These are phyloP conservation scores for Phellopilus nigrolimitatus DNA, from an alignment of 1,284 basidiomycete species.

Conservation along the genomic window DNA sequence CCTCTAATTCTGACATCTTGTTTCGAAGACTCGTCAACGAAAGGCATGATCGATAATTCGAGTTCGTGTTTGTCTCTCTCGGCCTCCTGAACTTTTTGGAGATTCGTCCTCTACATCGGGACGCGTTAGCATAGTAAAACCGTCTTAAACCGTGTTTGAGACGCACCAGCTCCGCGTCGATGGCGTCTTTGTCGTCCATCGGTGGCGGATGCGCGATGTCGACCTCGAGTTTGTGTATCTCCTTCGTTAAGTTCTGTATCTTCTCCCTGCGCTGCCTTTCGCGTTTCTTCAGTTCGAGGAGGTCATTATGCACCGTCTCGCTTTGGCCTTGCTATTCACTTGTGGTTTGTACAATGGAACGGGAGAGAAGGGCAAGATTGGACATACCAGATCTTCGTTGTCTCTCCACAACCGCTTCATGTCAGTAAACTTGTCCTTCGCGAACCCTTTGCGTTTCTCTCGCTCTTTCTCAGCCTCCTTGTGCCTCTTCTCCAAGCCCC, in stretches of 20 bases:
- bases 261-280: conserved; percentile 49
- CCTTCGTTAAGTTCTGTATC: conserved; percentile 34
- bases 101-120: conserved; percentile 31
- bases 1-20: conserved; percentile 32
- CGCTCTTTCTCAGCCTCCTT: conserved; percentile 46
- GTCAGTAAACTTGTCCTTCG: conserved; percentile 46
- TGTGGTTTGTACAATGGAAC: conserved; percentile 4
- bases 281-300: conserved; percentile 52
- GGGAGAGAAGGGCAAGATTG: not conserved
- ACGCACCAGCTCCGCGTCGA: conserved; percentile 21
- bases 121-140: not conserved
- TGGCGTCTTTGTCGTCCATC: conserved; percentile 18
- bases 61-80: conserved; percentile 31
- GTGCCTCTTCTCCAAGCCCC: conserved; percentile 45
- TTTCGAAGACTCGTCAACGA: conserved; percentile 33
- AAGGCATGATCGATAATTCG: conserved; percentile 36
- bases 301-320: conserved; percentile 45
- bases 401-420: conserved; percentile 45
- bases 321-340: conserved; percentile 45
- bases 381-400: conserved; percentile 46
- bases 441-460: conserved; percentile 49
- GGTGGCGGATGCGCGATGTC: conserved; percentile 45
- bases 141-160: not conserved
- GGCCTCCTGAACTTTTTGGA: conserved; percentile 26
- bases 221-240: conserved; percentile 44